Evolutionary conservation across 257 asterid genomes (phyloP), one percentile per base, ranked within the genome.

Genomic region (Ilex asprella): DNA sequence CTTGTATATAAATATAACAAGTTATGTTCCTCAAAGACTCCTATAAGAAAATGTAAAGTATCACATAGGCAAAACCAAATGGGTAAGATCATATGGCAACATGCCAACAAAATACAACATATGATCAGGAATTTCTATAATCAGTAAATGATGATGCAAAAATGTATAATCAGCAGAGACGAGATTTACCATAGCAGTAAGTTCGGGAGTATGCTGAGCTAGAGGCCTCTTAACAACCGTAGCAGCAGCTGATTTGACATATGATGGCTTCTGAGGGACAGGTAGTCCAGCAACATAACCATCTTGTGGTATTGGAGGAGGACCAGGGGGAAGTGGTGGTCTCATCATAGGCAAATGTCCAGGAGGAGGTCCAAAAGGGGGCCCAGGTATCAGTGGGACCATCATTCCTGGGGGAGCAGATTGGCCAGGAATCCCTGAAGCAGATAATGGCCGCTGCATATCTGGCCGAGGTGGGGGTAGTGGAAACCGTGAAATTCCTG

Each of bases 171-270:
- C 35, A 58, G n/a, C 29, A 31, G 70, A 63, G 59, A 63, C 5
- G 30, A 63, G 47, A 76, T 87, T 82, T 70, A 93, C 99, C 99
- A 93, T 93, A 41, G 97, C 87, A 49, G 99, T 93, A 65, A 93
- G 87, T 77, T 89, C 99, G 47, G 99, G 99, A 30, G 97, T 93
- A 76, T 93, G 99, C 76, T 93, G 99, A 58, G 99, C 99, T 67
- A 93, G 84, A 74, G 97, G 99, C 81, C 96, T 93, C 86, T 93
- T 93, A 61, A 93, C 86, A 69, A 93, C 99, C 59, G 99, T 93
- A 16, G 99, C 84, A 58, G 97, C 96, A 67, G 99, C 99, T 64
- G 97, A 90, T 68, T 89, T 93, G 58, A 93, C 74, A 67, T 89
- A 89, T 35, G 99, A 93, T 62, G 99, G 96, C 81, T 85, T 89